A percentile compares a stretch with the other conserved stretches of the same genome.
Evolutionary conservation across 352 stramenopile species (phyloP).

Genomic region (Phytophthora podocarpi): DNA sequence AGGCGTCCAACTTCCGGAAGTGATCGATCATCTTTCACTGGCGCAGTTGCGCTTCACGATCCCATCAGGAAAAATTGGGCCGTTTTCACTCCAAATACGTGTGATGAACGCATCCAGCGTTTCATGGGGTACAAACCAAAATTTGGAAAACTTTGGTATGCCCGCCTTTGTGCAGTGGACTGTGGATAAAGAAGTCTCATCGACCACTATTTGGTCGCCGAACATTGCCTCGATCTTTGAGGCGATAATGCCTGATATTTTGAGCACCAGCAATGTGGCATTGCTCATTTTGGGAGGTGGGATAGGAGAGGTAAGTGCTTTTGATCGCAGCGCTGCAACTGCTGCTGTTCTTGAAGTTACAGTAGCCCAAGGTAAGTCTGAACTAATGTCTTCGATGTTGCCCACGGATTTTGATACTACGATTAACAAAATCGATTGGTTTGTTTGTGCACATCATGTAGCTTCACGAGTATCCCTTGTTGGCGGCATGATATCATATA

Average conservation of each 20-base stretch:
- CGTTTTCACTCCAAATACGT: constrained; percentile 47
- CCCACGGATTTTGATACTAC: neutral
- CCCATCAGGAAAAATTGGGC: constrained; percentile 47
- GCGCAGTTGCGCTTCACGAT: constrained; percentile 43
- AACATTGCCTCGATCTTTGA: constrained; percentile 34
- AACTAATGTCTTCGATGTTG: too few species aligned
- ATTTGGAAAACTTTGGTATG: constrained; percentile 29
- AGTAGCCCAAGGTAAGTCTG: constrained; percentile 49
- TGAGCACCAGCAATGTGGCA: neutral
- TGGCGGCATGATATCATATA: constrained; percentile 15
- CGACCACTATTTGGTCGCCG: constrained; percentile 38
- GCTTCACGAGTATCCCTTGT: constrained; percentile 14
- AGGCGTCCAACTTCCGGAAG: constrained; percentile 33
- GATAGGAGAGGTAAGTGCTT: constrained; percentile 53
- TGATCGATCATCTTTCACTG: constrained; percentile 28
- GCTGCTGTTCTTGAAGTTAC: constrained; percentile 45
- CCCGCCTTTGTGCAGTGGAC: constrained; percentile 37
- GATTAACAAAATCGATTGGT: neutral
- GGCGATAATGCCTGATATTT: neutral
- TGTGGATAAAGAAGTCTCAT: constrained; percentile 21
- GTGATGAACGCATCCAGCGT: constrained; percentile 16
- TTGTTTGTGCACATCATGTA: neutral
- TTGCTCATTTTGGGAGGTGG: constrained; percentile 53
- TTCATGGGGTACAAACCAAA: constrained; percentile 16
- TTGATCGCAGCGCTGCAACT: constrained; percentile 28